Conservation (phyloP, 805 yeast species). For the Millerozyma acaciae region DNA sequence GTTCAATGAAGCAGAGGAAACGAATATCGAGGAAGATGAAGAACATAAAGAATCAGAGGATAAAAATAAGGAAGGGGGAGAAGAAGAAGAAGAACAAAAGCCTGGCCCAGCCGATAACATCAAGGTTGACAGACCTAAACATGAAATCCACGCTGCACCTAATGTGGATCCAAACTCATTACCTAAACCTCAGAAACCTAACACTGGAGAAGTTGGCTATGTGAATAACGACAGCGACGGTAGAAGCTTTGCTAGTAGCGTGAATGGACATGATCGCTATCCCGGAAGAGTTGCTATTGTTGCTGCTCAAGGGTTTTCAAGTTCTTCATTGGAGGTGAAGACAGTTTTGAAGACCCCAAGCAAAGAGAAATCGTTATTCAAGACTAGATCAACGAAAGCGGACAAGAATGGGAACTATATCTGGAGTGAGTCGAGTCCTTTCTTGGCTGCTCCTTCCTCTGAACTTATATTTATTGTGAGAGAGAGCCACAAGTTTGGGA, state of each 20-base stretch:
- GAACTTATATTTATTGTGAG: constrained; percentile 56
- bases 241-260: constrained; percentile 33
- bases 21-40: constrained; percentile 6
- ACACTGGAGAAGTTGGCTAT: constrained; percentile 15
- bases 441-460: constrained; percentile 63
- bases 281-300: constrained; percentile 56
- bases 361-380: constrained; percentile 55
- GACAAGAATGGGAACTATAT: constrained; percentile 42
- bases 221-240: constrained; percentile 28
- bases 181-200: constrained; percentile 40
- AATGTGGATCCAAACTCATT: constrained; percentile 28
- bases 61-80: constrained; percentile 1
- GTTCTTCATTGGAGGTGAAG: constrained; percentile 46
- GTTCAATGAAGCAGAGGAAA: constrained; percentile 1
- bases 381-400: constrained; percentile 55
- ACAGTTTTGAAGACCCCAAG: constrained; percentile 45
- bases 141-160: constrained; percentile 24
- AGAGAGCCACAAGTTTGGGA: constrained; percentile 71
- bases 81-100: background rate
- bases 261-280: constrained; percentile 32
- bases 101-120: background rate
- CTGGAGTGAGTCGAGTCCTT: constrained; percentile 64
- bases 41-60: constrained; percentile 5
- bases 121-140: constrained; percentile 6
- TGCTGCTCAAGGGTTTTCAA: constrained; percentile 42